Evolutionary conservation across 352 stramenopile species (phyloP), one percentile per base, ranked within the genome.

Genomic region (Globisporangium apiculatum): DNA sequence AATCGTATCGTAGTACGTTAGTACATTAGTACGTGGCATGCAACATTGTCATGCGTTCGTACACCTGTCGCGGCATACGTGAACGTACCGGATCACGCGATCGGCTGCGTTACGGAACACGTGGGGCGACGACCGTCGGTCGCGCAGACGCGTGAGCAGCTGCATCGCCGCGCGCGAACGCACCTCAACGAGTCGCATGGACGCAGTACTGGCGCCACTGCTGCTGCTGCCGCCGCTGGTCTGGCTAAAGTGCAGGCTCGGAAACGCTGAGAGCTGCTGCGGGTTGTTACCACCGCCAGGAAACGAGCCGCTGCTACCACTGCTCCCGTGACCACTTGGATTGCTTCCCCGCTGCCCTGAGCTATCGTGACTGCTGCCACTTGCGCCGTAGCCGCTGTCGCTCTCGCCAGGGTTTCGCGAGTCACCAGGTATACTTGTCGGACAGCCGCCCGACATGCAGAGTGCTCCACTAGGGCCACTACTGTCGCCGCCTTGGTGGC

Each of bases 61-160:
- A 31, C 24, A 31, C 2, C 24, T 31, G 24, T 31, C 24, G 24
- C 24, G 24, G 24, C 24, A 31, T 31, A 31, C 24, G 24, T 31
- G 24, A 31, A 17, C 40, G 4, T 7, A 57, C 57, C 50, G 42
- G 11, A 57, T 48, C 24, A 62, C 31, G 6, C 57, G 42, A 24
- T 62, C 50, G 7, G 50, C 50, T 36, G 53, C 38, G 50, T 48
- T 57, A 42, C 45, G 50, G 42, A 62, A 62, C n/a, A 46, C 17
- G 12, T 38, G 15, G 11, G 57, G 50, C 24, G 42, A 12, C 7
- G 57, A 57, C 42, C 56, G 50, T n/a, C 42, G 50, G 38, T 62
- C 50, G 10, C 57, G 57, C 14, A 63, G 51, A 3, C 40, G 42
- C 9, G 57, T 63, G 24, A 63, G 18, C 50, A 63, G 5, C 45